phyloP scores from a whole-genome alignment of 768 basidiomycete species.

The Butyriboletus loyo region DNA sequence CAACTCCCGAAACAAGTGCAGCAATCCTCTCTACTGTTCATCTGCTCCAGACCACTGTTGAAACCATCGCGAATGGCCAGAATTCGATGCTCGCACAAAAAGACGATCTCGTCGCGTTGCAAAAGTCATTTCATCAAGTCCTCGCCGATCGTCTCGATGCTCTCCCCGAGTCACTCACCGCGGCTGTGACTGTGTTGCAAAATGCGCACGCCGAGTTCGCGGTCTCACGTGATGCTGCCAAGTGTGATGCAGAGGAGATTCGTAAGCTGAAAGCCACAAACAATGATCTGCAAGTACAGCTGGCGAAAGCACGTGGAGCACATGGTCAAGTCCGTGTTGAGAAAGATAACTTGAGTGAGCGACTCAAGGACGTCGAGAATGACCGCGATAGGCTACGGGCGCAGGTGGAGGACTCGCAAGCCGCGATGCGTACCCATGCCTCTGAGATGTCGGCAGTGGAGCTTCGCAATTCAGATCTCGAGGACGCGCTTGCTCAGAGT shows the following conservation, averaged over 20 bases:
- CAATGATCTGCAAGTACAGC: constrained; percentile 65
- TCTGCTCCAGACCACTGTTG: constrained; percentile 48
- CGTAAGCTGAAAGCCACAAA: constrained; percentile 52
- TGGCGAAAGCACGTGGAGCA: constrained; percentile 72
- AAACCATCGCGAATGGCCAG: constrained; percentile 50
- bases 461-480: constrained; percentile 55
- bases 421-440: constrained; percentile 39
- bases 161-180: constrained; percentile 58
- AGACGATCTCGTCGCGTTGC: constrained; percentile 46
- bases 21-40: constrained; percentile 36
- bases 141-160: constrained; percentile 50
- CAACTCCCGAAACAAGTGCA: constrained; percentile 16
- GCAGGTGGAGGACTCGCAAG: constrained; percentile 56
- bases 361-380: constrained; percentile 53
- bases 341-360: constrained; percentile 70
- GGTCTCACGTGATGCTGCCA: constrained; percentile 51
- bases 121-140: constrained; percentile 52
- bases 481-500: constrained; percentile 72
- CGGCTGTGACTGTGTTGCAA: constrained; percentile 54
- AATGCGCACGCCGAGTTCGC: constrained; percentile 60
- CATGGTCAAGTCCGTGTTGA: constrained; percentile 80
- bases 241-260: constrained; percentile 68
- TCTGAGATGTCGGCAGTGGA: constrained; percentile 48
- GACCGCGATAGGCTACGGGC: constrained; percentile 62
- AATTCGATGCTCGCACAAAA: constrained; percentile 45